Evolutionary conservation across 805 yeast species (phyloP), one percentile per base, ranked within the genome.

Genomic region (Lipomyces mesembrius): DNA sequence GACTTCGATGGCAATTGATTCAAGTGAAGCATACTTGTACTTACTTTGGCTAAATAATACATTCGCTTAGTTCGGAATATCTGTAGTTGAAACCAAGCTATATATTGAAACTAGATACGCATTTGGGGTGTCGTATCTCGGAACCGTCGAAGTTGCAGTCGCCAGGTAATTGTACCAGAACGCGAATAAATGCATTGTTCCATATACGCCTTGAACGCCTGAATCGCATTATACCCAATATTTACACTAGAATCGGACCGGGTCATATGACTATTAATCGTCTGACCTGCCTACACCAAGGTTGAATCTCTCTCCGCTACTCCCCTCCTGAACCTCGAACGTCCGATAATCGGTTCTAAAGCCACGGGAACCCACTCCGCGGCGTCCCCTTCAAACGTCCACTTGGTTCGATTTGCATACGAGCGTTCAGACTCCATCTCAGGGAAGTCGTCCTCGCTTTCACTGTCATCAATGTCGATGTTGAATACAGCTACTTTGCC

Each of bases 401-500:
- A 67, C 3, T 20, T 61, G 39, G 25, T 57, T 29, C 55, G 29
- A 25, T 52, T 52, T 6, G 39, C 27, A 29, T 57, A 37, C 22
- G 52, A 32, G 27, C 27, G 25, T 8, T 12, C 14, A 11, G 60
- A 39, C n/a, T 39, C 54, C 20, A 5, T 3, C n/a, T 22, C 34
- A 9, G 25, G 12, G 27, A 56, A 7, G 27, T 12, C 34, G 56
- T 22, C 35, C 43, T 59, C 61, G 14, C 39, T 55, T 14, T 59
- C 70, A 20, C 43, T 56, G 17, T 52, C 60, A 54, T 56, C 67
- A 20, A 60, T 82, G 60, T 87, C 92, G 0, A 88, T 88, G 75
- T 92, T 91, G 79, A 92, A 92, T 0, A 92, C 84, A 1, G 97
- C 97, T 22, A 91, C 88, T 69, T 86, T 86, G 0, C 96, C 97